Base-by-base conservation (phyloP, 2,329 filamentous ascomycete species). In the Stenocarpella maydis region DNA sequence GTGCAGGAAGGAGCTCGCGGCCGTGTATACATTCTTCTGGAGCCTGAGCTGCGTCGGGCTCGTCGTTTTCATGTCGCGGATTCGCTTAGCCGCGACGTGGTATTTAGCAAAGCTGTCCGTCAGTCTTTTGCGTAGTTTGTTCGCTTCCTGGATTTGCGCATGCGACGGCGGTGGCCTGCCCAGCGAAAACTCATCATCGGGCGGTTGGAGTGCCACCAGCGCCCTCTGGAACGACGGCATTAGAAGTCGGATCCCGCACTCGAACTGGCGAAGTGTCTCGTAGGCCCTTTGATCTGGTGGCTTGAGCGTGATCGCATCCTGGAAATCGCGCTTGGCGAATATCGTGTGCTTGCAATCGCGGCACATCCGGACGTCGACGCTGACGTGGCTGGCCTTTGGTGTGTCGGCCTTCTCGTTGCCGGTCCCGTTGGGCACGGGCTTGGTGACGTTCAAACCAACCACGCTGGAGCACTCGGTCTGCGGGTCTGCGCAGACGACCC, bases 101-200 rank as follows among this genome's bases (percentile, higher is more conserved):
- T 97, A 97, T 75, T 97, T 95, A 14, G 90, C 87, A 76, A 98
- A 97, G 10, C 93, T 92, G 75, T 97, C 95, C 69, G 94, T 95
- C 1, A 98, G 85, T 26, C 94, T 88, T 78, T 94, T 97, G n/a
- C 95, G 91, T 14, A 97, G 92, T 80, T 96, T 97, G 53, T 91
- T 91, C 0, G 95, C 95, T 74, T 97, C 94, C 65, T 92, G 87
- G 53, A 97, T 90, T 77, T 97, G 93, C 6, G 88, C 84, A 9
- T 85, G 86, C 2, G 82, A 86, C 0, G 87, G 84, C 0, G 85
- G 82, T 1, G 84, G 81, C 28, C 79, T 81, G 52, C 73, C 68
- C 5, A 65, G 21, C 7, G 78, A 78, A 37, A 74, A 79, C 31
- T 79, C 80, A 19, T 78, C 77, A 52, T 79, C 80, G 24, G 83